Base-by-base conservation (phyloP, 495 filamentous ascomycete genomes). In the Usnea hakonensis region DNA sequence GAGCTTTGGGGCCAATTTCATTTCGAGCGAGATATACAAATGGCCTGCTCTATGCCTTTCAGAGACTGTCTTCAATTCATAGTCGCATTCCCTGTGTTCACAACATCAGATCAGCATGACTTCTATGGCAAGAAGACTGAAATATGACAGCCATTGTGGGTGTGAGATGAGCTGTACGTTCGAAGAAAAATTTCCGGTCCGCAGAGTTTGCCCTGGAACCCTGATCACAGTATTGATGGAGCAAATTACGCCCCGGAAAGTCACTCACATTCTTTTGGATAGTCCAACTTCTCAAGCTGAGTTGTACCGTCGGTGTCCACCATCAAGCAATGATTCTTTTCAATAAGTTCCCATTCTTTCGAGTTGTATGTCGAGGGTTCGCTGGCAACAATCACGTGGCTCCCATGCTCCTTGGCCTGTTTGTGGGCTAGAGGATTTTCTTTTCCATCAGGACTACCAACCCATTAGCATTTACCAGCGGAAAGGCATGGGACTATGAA, bases 351-450 rank as follows among this genome's bases (percentile, higher is more conserved):
- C 79, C 79, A 81, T 52, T 82, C 77, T 40, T 69, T 67, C 41
- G 69, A 58, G 33, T 77, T 71, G 61, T 78, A 79, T 38, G 79
- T 81, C 9, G 71, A 76, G 26, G 79, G 79, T 68, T 82, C 79
- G 60, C 77, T 79, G 19, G 78, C 77, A 38, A 82, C 68, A 65
- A 82, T 81, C 9, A 77, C 69, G 66, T 82, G 79, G 37, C 67
- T 72, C 8, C 77, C 78, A 68, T 68, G 35, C 71, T 73, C 32
- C 71, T 70, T 17, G 58, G 57, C 38, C 58, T 65, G 43, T 65
- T 71, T 13, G 60, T 69, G 23, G 64, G 73, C 57, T 60, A 37
- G 48, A 64, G 65, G 57, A 72, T 71, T 6, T 65, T 62, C 23
- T 68, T 65, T 30, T 75, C 68, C 13, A 30, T 60, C 58, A 53